phyloP scores from a whole-genome alignment of 192 early-diverging fungal species.

The Coemansia sp. region DNA sequence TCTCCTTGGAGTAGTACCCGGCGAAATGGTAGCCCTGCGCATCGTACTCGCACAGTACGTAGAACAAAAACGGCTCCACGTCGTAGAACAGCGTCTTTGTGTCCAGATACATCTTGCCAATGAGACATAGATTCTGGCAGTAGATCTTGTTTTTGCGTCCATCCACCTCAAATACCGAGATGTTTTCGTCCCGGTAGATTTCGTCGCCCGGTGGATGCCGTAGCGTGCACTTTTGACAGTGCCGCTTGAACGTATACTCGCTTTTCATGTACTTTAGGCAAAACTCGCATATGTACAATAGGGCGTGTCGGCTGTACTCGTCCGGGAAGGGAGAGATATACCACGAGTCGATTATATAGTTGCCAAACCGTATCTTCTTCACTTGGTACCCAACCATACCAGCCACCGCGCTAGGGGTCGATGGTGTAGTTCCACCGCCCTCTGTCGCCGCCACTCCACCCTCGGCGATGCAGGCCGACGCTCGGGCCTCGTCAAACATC shows the following conservation, averaged over 20 bases:
- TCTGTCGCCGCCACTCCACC: neutral
- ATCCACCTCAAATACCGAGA: slow-evolving; percentile 96
- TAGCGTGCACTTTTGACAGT: slow-evolving; percentile 82
- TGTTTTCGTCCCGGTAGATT: slow-evolving; percentile 87
- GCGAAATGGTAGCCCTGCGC: slow-evolving; percentile 83
- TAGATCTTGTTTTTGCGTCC: slow-evolving; percentile 97
- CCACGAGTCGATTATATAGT: slow-evolving; percentile 89
- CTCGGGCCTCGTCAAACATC: slow-evolving; percentile 59
- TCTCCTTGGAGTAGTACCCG: slow-evolving; percentile 99
- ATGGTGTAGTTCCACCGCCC: slow-evolving; percentile 23
- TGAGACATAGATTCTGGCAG: slow-evolving; percentile 95
- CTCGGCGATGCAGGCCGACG: slow-evolving; percentile 40
- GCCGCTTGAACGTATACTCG: slow-evolving; percentile 75
- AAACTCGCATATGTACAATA: slow-evolving; percentile 92
- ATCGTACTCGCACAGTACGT: slow-evolving; percentile 83
- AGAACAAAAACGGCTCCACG: slow-evolving; percentile 96
- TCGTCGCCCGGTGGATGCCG: slow-evolving; percentile 94
- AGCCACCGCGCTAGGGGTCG: slow-evolving; percentile 23
- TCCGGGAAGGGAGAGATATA: slow-evolving; percentile 95
- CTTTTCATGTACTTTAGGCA: slow-evolving; percentile 99
- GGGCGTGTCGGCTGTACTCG: slow-evolving; percentile 84
- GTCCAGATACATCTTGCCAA: slow-evolving; percentile 97
- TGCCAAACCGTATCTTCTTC: slow-evolving; percentile 76
- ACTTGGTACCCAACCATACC: slow-evolving; percentile 43
- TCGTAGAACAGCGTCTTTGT: slow-evolving; percentile 98